phyloP scores from a whole-genome alignment of 306 rosid species.

The Acacia crassicarpa region DNA sequence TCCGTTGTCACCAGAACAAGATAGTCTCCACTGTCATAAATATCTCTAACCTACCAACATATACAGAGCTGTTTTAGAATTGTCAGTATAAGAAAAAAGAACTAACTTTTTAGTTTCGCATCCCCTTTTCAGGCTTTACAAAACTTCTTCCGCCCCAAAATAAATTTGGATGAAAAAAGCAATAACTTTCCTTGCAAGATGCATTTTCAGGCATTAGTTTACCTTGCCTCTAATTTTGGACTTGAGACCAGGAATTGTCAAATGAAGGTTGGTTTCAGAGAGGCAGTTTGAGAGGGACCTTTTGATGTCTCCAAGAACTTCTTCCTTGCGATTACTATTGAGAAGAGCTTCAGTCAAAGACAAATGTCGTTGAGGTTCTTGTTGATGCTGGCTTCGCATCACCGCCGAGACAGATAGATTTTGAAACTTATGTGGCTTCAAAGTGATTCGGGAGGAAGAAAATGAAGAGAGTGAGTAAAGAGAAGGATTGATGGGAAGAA shows the following conservation, averaged over 20 bases:
- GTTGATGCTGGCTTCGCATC: conserved; percentile 40
- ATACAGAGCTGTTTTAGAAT: background rate
- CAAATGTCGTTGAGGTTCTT: conserved; percentile 26
- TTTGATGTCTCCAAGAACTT: conserved; percentile 44
- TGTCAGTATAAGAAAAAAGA: background rate
- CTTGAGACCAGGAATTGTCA: conserved; percentile 73
- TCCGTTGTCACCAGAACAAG: conserved; percentile 88
- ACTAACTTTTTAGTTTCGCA: background rate
- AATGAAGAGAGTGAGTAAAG: background rate
- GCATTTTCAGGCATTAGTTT: background rate
- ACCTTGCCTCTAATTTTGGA: conserved; percentile 95
- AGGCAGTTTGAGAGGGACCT: conserved; percentile 56
- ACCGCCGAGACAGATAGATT: conserved; percentile 41
- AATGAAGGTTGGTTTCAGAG: conserved; percentile 78
- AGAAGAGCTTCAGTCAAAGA: conserved; percentile 49
- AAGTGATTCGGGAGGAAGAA: background rate
- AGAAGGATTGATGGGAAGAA: conserved; percentile 12
- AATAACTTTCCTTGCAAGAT: background rate
- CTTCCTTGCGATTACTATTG: conserved; percentile 48
- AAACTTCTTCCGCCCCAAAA: background rate
- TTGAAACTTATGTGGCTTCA: conserved; percentile 36
- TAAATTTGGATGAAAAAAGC: background rate
- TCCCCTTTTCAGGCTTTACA: background rate
- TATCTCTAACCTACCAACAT: conserved; percentile 78
- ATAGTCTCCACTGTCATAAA: conserved; percentile 79